These are phyloP conservation scores for Lentinula sp. DNA, from an alignment of 768 basidiomycete genomes.

Conservation along the genomic window DNA sequence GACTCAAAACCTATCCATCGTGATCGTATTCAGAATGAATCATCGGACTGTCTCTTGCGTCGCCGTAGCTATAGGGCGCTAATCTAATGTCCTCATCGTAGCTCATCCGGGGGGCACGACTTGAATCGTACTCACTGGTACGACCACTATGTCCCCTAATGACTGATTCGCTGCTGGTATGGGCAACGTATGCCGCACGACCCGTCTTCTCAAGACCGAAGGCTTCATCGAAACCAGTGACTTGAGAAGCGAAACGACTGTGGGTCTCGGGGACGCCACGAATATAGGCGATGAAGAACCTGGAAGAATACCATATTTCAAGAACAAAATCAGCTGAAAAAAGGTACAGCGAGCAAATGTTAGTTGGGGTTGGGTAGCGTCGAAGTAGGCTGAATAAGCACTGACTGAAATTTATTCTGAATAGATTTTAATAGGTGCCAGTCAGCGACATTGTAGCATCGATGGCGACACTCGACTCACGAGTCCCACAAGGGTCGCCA, in stretches of 20 bases:
- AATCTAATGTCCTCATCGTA: slow-evolving; percentile 36
- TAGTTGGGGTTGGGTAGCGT: not conserved
- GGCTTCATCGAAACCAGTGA: slow-evolving; percentile 15
- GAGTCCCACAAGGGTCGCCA: slow-evolving; percentile 73
- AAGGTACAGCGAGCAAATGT: not conserved
- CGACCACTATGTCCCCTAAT: not conserved
- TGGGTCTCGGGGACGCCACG: slow-evolving; percentile 12
- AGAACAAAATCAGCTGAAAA: slow-evolving; percentile 43
- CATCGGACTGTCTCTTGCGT: not conserved
- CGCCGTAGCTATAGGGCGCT: slow-evolving; percentile 26
- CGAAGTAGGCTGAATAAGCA: not conserved
- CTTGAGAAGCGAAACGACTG: not conserved
- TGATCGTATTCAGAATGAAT: not conserved
- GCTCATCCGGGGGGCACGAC: slow-evolving; percentile 15
- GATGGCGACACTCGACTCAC: slow-evolving; percentile 28
- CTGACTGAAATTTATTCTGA: slow-evolving; percentile 29
- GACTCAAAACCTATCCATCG: not conserved
- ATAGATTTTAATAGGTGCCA: slow-evolving; percentile 6
- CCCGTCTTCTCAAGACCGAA: slow-evolving; percentile 19
- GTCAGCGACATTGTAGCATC: not conserved
- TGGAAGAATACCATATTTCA: slow-evolving; percentile 47
- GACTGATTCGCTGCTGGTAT: slow-evolving; percentile 3
- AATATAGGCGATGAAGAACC: slow-evolving; percentile 41
- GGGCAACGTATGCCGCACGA: slow-evolving; percentile 10
- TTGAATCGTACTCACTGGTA: slow-evolving; percentile 9